Conservation (phyloP, 129 eudicot species). For the Scalesia atractyloides region DNA sequence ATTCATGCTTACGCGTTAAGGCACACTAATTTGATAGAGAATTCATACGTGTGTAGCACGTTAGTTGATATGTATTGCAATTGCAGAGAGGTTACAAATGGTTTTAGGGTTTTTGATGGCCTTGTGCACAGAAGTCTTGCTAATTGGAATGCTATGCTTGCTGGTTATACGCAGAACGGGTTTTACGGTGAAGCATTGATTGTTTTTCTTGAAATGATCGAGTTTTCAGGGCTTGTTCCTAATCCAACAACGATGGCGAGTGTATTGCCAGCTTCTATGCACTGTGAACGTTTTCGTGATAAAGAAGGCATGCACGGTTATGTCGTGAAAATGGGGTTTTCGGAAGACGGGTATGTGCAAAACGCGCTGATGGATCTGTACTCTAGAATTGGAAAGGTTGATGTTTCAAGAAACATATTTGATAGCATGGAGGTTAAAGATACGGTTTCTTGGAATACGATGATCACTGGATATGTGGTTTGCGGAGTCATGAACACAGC, state of each 20-base stretch:
- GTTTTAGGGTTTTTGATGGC: conserved; percentile 59
- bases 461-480: conserved; percentile 77
- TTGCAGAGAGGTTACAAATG: conserved; percentile 55
- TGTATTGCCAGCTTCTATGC: conserved; percentile 82
- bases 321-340: conserved; percentile 64
- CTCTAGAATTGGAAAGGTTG: conserved; percentile 62
- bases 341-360: conserved; percentile 59
- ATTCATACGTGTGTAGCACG: conserved; percentile 74
- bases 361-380: conserved; percentile 85
- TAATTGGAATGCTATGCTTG: conserved; percentile 85
- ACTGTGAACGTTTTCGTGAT: conserved; percentile 54
- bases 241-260: conserved; percentile 78
- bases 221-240: conserved; percentile 51
- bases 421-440: conserved; percentile 63
- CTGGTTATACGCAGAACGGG: conserved; percentile 78
- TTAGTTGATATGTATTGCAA: conserved; percentile 90
- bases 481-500: conserved; percentile 76
- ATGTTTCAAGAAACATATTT: conserved; percentile 55
- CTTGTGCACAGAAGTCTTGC: conserved; percentile 49
- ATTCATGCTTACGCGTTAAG: conserved; percentile 69
- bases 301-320: conserved; percentile 79
- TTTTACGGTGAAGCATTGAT: conserved; percentile 49
- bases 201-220: conserved; percentile 58
- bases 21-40: conserved; percentile 45
- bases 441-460: conserved; percentile 87